Evolutionary conservation across 805 yeast genomes (phyloP).

Genomic region (Ascoidea rubescens): DNA sequence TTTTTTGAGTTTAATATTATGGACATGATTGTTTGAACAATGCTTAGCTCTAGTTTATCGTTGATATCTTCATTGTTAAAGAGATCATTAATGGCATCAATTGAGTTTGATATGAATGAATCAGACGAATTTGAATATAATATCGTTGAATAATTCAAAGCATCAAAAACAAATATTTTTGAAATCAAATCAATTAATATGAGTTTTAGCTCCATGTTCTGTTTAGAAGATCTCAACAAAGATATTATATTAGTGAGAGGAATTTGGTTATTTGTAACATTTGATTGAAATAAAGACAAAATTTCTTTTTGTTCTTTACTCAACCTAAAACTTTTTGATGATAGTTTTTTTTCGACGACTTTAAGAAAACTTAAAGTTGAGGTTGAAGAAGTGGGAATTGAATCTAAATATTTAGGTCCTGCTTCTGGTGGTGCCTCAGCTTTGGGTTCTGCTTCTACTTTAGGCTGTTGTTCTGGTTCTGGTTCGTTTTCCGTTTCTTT

Average conservation of each 20-base stretch:
- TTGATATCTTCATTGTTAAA: constrained; percentile 63
- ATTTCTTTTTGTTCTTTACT: constrained; percentile 5
- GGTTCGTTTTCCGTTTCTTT: not conserved
- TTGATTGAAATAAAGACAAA: not conserved
- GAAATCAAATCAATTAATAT: constrained; percentile 7
- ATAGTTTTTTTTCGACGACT: not conserved
- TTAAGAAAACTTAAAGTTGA: not conserved
- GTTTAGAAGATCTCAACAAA: constrained; percentile 1
- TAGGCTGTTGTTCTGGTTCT: not conserved
- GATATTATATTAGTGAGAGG: constrained; percentile 4
- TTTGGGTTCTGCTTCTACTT: not conserved
- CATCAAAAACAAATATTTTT: constrained; percentile 10
- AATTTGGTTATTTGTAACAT: constrained; percentile 1
- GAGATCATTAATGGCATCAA: constrained; percentile 8
- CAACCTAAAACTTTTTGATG: constrained; percentile 3
- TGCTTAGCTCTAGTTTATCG: constrained; percentile 79
- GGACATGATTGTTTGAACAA: constrained; percentile 80
- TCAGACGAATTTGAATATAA: constrained; percentile 2
- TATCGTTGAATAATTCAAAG: constrained; percentile 3
- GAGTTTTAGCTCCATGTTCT: constrained; percentile 3
- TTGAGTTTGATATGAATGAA: constrained; percentile 4
- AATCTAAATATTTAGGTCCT: not conserved
- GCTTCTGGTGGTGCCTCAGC: not conserved
- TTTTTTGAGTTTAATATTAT: constrained; percentile 69
- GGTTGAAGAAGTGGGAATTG: not conserved